phyloP scores from a whole-genome alignment of 1,284 basidiomycete species.

The Hortiboletus rubellus region DNA sequence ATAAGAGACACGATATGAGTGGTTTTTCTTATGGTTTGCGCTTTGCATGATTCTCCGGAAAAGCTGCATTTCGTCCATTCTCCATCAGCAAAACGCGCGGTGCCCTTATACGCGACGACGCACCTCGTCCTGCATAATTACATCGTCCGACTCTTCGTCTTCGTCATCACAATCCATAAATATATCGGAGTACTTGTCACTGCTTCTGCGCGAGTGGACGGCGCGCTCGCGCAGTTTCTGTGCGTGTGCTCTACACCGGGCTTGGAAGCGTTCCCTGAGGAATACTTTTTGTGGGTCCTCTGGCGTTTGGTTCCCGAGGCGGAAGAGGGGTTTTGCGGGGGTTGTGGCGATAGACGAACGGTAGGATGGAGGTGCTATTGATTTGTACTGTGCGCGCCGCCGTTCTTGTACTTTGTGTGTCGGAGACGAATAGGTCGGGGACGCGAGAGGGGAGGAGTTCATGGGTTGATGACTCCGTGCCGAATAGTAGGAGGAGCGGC shows the following conservation, averaged over 20 bases:
- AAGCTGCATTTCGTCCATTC: constrained; percentile 42
- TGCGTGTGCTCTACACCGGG: constrained; percentile 59
- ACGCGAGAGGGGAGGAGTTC: constrained; percentile 51
- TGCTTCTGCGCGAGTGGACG: constrained; percentile 44
- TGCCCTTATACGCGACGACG: constrained; percentile 1
- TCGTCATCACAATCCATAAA: constrained; percentile 57
- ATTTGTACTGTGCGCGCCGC: constrained; percentile 51
- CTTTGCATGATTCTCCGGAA: constrained; percentile 62
- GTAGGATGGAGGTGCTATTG: constrained; percentile 18
- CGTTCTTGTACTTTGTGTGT: constrained; percentile 40
- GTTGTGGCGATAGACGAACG: constrained; percentile 3
- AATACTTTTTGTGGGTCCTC: constrained; percentile 48
- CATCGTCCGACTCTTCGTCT: constrained; percentile 47
- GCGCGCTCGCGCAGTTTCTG: constrained; percentile 52
- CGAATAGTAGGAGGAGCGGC: constrained; percentile 30
- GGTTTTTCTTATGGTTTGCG: constrained; percentile 46
- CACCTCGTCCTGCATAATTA: constrained; percentile 65
- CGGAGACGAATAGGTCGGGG: constrained; percentile 41
- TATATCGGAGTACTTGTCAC: constrained; percentile 47
- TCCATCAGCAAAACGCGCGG: constrained; percentile 6
- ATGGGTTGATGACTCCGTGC: constrained; percentile 38
- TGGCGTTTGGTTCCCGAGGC: constrained; percentile 10
- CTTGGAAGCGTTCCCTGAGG: constrained; percentile 60
- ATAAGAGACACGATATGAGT: constrained; percentile 61
- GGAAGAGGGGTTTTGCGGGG: constrained; percentile 25